phyloP scores from a whole-genome alignment of 805 yeast species.

The Saccharomyces paradoxus region DNA sequence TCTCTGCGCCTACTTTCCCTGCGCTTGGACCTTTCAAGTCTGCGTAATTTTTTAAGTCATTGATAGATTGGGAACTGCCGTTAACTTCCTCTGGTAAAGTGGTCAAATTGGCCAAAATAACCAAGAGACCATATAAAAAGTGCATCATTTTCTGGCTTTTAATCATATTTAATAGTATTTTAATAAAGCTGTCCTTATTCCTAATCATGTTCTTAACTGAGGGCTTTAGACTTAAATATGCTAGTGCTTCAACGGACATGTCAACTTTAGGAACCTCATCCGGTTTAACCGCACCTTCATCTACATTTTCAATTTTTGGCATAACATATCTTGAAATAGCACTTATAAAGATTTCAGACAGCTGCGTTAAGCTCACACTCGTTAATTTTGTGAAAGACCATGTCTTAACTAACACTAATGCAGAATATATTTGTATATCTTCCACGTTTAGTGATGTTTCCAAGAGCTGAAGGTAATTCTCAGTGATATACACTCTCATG shows the following conservation, averaged over 20 bases:
- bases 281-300: slow-evolving; percentile 1
- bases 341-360: slow-evolving; percentile 27
- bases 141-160: slow-evolving; percentile 16
- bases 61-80: slow-evolving; percentile 16
- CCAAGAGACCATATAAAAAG: slow-evolving; percentile 30
- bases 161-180: not conserved
- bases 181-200: slow-evolving; percentile 26
- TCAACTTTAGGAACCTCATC: slow-evolving; percentile 8
- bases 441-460: slow-evolving; percentile 29
- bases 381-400: slow-evolving; percentile 44
- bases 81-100: slow-evolving; percentile 13
- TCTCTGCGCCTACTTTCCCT: slow-evolving; percentile 8
- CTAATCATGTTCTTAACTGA: slow-evolving; percentile 33
- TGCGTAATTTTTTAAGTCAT: slow-evolving; percentile 28
- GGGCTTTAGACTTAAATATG: slow-evolving; percentile 40
- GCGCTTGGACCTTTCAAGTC: slow-evolving; percentile 20
- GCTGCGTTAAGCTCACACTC: slow-evolving; percentile 24
- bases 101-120: slow-evolving; percentile 30
- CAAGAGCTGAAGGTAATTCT: slow-evolving; percentile 37
- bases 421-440: slow-evolving; percentile 31
- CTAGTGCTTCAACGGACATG: slow-evolving; percentile 39
- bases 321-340: slow-evolving; percentile 3
- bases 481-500: slow-evolving; percentile 40
- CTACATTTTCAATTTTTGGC: not conserved
- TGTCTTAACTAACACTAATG: slow-evolving; percentile 44